Conservation (phyloP, 495 filamentous ascomycete species). For the Neurospora sp. region DNA sequence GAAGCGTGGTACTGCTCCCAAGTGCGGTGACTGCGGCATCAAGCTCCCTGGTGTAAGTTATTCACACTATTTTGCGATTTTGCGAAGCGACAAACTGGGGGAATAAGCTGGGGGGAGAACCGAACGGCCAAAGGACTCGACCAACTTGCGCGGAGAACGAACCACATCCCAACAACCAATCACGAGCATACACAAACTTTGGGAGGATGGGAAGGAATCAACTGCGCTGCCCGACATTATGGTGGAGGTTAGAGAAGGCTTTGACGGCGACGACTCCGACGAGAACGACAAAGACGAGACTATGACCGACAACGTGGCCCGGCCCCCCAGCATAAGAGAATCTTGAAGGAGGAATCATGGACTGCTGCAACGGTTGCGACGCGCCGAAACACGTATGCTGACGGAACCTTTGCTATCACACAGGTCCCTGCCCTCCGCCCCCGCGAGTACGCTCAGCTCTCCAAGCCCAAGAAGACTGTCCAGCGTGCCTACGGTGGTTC, state of each 20-base stretch:
- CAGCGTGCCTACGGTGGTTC: slow-evolving; percentile 96
- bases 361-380: background rate
- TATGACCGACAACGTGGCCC: background rate
- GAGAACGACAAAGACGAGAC: slow-evolving; percentile 2
- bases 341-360: background rate
- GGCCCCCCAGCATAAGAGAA: background rate
- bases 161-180: background rate
- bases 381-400: background rate
- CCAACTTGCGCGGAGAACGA: background rate
- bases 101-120: background rate
- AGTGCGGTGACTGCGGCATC: slow-evolving; percentile 97
- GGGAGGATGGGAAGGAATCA: background rate
- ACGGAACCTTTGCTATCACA: slow-evolving; percentile 11
- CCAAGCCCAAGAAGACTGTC: slow-evolving; percentile 97
- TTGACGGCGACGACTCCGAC: background rate
- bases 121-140: background rate
- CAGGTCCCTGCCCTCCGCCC: slow-evolving; percentile 95
- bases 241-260: background rate
- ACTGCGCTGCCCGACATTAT: background rate
- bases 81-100: background rate
- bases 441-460: slow-evolving; percentile 92
- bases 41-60: slow-evolving; percentile 87
- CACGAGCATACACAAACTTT: background rate
- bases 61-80: background rate
- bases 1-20: slow-evolving; percentile 92